A percentile compares a stretch with the other conserved stretches of the same genome.
phyloP scores from a whole-genome alignment of 495 filamentous ascomycete genomes.

The Penicillium turbatum region DNA sequence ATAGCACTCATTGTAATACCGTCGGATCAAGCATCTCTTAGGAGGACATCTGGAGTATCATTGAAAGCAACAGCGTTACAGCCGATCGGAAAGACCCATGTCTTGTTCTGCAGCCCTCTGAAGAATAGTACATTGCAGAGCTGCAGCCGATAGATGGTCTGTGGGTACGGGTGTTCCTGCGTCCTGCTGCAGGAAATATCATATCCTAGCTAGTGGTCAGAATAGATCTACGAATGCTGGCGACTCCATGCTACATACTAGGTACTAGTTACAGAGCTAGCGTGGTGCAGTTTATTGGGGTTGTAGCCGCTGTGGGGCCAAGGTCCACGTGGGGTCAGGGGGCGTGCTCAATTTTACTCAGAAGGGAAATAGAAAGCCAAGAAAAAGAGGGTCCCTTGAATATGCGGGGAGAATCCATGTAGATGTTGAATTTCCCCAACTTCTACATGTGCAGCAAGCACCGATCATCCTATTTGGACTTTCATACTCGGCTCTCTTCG shows the following conservation, averaged over 20 bases:
- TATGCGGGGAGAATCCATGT: too few relatives aligned
- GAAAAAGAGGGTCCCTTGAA: too few relatives aligned
- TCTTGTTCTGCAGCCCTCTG: not conserved
- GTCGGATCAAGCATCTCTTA: too few relatives aligned
- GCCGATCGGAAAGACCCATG: not conserved
- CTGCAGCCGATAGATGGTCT: too few relatives aligned
- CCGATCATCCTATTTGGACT: too few relatives aligned
- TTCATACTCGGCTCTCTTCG: too few relatives aligned
- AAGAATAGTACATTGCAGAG: not conserved
- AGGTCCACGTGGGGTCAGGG: not conserved
- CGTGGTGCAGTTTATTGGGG: not conserved
- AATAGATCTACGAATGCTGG: not conserved
- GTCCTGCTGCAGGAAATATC: too few relatives aligned
- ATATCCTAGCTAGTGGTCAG: not conserved
- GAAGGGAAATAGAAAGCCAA: not conserved
- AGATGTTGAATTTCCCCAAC: too few relatives aligned
- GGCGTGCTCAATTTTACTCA: not conserved
- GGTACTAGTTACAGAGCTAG: not conserved
- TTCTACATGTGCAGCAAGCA: too few relatives aligned
- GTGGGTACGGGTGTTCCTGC: too few relatives aligned
- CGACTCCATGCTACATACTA: not conserved
- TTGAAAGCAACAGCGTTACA: not conserved
- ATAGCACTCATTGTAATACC: not conserved
- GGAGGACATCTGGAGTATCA: too few relatives aligned
- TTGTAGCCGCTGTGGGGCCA: not conserved